phyloP scores from a whole-genome alignment of 352 stramenopile species.

The Peronospora belbahrii region DNA sequence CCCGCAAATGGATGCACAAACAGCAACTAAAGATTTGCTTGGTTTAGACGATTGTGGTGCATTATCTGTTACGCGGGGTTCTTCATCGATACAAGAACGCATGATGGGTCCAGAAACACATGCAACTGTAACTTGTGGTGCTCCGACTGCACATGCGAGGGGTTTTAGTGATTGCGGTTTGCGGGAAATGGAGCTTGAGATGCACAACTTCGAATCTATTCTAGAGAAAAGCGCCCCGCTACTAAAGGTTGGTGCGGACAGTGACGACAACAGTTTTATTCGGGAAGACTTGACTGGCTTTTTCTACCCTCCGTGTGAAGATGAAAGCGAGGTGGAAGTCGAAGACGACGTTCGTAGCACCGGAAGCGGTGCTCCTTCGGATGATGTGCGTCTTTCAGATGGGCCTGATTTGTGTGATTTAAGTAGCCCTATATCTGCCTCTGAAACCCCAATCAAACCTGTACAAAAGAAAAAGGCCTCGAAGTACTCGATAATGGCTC shows the following conservation, averaged over 20 bases:
- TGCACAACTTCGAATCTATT: slow-evolving; percentile 53
- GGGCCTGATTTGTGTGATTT: slow-evolving; percentile 5
- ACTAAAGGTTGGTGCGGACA: slow-evolving; percentile 21
- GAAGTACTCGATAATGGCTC: slow-evolving; percentile 56
- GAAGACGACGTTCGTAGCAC: slow-evolving; percentile 28
- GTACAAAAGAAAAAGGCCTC: slow-evolving; percentile 24
- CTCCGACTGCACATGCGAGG: slow-evolving; percentile 75
- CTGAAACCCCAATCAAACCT: slow-evolving; percentile 10
- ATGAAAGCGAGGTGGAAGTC: slow-evolving; percentile 34
- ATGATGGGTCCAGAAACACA: slow-evolving; percentile 49
- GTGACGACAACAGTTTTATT: slow-evolving; percentile 31
- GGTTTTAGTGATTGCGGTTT: slow-evolving; percentile 65
- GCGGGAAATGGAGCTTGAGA: slow-evolving; percentile 77
- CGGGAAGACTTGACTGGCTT: slow-evolving; percentile 45
- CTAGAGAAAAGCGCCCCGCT: slow-evolving; percentile 55
- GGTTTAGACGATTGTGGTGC: slow-evolving; percentile 25
- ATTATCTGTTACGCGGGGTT: slow-evolving; percentile 7
- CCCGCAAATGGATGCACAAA: slow-evolving; percentile 13
- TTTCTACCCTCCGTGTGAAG: slow-evolving; percentile 42
- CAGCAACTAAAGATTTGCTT: slow-evolving; percentile 55
- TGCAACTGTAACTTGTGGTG: slow-evolving; percentile 69
- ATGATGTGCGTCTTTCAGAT: slow-evolving; percentile 3
- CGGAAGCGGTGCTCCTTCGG: slow-evolving; percentile 9
- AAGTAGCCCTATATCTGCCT: slow-evolving; percentile 8
- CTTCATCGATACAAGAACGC: slow-evolving; percentile 31